These are phyloP conservation scores for Dioscorea alata DNA, from an alignment of 106 monocot species.

Conservation along the genomic window DNA sequence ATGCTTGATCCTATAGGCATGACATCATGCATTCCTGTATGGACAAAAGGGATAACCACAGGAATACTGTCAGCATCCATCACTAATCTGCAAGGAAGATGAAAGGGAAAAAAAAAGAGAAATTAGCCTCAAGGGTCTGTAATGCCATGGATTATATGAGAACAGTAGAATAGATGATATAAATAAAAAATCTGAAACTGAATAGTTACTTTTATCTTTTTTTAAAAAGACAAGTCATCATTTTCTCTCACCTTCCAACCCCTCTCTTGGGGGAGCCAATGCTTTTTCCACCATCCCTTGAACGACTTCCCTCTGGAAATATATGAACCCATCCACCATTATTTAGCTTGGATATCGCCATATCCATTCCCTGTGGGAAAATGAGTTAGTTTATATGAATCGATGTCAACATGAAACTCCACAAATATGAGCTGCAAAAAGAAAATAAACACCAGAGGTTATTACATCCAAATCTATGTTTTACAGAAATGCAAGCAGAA, in stretches of 20 bases:
- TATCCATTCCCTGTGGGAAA: conserved; percentile 75
- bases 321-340: conserved; percentile 97
- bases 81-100: conserved; percentile 44
- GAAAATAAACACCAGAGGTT: too few relatives aligned
- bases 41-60: conserved; percentile 78
- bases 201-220: too few relatives aligned
- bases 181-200: too few relatives aligned
- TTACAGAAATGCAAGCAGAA: too few relatives aligned
- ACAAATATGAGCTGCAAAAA: too few relatives aligned
- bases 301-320: conserved; percentile 95
- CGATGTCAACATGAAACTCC: too few relatives aligned
- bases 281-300: conserved; percentile 79
- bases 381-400: not conserved
- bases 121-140: too few relatives aligned
- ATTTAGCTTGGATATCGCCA: conserved; percentile 86
- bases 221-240: not conserved
- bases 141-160: not conserved
- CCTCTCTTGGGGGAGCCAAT: conserved; percentile 75
- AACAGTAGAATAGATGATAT: not conserved
- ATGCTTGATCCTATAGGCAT: conserved; percentile 80
- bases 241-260: conserved; percentile 61
- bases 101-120: not conserved
- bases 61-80: conserved; percentile 77
- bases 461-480: too few relatives aligned
- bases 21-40: conserved; percentile 89